Conservation (phyloP, 768 basidiomycete genomes). For the Favolaschia claudopus region DNA sequence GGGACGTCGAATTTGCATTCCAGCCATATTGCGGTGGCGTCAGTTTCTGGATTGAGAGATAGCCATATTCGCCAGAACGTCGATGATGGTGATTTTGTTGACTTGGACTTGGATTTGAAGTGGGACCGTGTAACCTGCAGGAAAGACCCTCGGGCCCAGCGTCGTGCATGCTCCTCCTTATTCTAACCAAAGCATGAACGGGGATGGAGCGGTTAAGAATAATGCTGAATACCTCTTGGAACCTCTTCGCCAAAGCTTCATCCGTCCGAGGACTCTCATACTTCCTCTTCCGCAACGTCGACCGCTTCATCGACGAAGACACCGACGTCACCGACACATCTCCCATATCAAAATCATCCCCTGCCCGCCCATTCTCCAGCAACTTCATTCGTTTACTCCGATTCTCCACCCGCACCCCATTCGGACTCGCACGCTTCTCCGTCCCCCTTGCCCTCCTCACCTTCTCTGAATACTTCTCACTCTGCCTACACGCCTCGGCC, state of each 20-base stretch:
- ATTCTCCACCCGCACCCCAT: constrained; percentile 9
- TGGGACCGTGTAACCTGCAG: constrained; percentile 53
- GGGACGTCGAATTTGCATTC: constrained; percentile 80
- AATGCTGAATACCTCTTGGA: constrained; percentile 65
- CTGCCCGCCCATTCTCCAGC: constrained; percentile 1
- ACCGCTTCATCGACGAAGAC: constrained; percentile 47
- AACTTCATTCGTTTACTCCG: constrained; percentile 15
- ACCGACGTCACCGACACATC: constrained; percentile 17
- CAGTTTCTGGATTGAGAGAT: constrained; percentile 75
- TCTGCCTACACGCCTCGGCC: constrained; percentile 66
- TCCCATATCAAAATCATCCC: not conserved
- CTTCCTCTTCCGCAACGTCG: constrained; percentile 48
- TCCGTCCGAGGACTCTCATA: constrained; percentile 66
- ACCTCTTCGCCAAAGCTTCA: constrained; percentile 67
- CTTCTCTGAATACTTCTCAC: constrained; percentile 68
- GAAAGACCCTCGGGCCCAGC: constrained; percentile 82
- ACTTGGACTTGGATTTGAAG: constrained; percentile 41
- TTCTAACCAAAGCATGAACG: constrained; percentile 54
- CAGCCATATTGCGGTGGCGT: constrained; percentile 83
- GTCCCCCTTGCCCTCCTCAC: constrained; percentile 34
- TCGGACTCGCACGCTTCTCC: constrained; percentile 15
- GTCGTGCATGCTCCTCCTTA: constrained; percentile 70
- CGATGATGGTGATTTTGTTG: constrained; percentile 35
- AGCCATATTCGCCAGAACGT: constrained; percentile 73
- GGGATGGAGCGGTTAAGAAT: constrained; percentile 19